phyloP scores from a whole-genome alignment of 139 green algal species.

The Diplosphaera chodatii region DNA sequence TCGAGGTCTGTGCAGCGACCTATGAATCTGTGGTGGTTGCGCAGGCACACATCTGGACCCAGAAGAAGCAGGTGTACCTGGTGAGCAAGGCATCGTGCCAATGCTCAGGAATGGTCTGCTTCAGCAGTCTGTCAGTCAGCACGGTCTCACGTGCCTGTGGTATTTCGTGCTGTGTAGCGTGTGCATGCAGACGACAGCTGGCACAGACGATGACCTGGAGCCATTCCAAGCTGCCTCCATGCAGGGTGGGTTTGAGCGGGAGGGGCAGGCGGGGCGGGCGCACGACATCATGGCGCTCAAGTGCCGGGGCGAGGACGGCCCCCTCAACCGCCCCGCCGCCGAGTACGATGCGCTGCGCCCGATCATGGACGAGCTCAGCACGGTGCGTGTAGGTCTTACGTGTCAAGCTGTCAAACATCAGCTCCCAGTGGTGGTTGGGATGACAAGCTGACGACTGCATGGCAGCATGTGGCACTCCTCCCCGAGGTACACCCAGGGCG shows the following conservation, averaged over 20 bases:
- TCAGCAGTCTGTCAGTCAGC: neutral
- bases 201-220: too few species aligned
- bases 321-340: constrained; percentile 19
- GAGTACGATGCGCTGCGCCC: constrained; percentile 17
- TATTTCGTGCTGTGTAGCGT: neutral
- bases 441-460: too few species aligned
- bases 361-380: neutral
- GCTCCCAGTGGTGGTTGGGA: too few species aligned
- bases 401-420: too few species aligned
- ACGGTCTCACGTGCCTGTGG: neutral
- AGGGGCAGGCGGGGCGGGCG: constrained; percentile 25
- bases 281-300: constrained; percentile 40
- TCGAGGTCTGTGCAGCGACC: too few species aligned
- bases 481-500: too few species aligned
- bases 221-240: too few species aligned
- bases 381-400: neutral
- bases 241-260: constrained; percentile 22
- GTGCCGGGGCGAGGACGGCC: constrained; percentile 7
- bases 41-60: constrained; percentile 34
- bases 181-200: neutral
- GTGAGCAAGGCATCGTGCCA: neutral
- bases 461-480: too few species aligned
- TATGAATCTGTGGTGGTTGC: neutral
- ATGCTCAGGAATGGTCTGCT: too few species aligned
- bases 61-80: constrained; percentile 48